These are phyloP conservation scores for Silene conica DNA, from an alignment of 148 eudicot species.

Conservation along the genomic window DNA sequence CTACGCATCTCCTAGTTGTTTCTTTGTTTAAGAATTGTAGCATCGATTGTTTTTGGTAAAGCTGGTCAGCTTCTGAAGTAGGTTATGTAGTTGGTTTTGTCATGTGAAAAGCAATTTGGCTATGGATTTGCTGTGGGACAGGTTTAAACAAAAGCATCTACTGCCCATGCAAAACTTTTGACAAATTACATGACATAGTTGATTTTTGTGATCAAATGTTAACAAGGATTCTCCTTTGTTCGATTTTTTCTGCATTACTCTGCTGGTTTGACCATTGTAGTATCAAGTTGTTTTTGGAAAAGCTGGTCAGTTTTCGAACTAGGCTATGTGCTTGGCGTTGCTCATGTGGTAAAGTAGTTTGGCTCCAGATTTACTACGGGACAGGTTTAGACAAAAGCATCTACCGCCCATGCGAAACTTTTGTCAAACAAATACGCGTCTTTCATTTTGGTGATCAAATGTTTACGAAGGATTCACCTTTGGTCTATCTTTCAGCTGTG, in stretches of 20 bases:
- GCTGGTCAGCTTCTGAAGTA: neutral
- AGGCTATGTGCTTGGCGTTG: no score
- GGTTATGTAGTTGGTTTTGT: slow-evolving; percentile 2
- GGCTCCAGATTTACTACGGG: neutral
- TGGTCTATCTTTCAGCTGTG: no score
- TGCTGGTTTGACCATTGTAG: no score
- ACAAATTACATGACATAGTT: neutral
- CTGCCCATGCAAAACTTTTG: neutral
- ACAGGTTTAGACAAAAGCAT: neutral
- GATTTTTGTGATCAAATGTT: neutral
- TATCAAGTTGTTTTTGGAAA: neutral
- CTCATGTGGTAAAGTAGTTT: no score
- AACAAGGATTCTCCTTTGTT: neutral
- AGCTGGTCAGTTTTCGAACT: no score
- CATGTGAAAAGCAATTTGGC: neutral
- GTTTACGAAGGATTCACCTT: neutral
- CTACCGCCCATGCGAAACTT: neutral
- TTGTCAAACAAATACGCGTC: neutral
- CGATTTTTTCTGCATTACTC: no score
- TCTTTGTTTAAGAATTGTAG: neutral
- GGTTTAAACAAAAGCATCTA: neutral
- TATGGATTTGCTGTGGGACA: neutral
- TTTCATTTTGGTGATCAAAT: neutral
- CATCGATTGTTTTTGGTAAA: neutral
- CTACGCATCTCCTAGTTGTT: neutral